Evolutionary conservation across 306 rosid species (phyloP).

Genomic region (Casuarina glauca): DNA sequence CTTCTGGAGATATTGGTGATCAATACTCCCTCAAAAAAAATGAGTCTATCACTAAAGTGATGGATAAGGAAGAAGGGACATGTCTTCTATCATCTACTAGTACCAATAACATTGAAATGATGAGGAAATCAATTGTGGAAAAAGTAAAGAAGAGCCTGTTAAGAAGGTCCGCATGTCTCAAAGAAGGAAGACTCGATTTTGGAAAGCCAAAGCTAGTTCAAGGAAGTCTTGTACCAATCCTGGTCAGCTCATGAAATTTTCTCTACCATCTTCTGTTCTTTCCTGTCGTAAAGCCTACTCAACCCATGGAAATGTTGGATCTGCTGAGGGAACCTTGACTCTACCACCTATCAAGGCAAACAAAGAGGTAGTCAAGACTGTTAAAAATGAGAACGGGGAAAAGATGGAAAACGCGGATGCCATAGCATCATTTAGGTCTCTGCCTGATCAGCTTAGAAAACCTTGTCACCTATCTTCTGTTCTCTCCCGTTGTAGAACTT

Average conservation of each 20-base stretch:
- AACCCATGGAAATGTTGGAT: conserved; percentile 13
- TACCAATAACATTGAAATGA: conserved; percentile 21
- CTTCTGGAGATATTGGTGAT: conserved; percentile 29
- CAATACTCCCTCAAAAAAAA: conserved; percentile 26
- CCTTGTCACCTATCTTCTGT: conserved; percentile 39
- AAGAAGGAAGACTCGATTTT: conserved; percentile 36
- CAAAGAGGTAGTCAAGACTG: conserved; percentile 13
- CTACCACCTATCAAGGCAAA: conserved; percentile 29
- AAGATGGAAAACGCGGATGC: conserved; percentile 23
- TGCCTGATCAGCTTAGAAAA: conserved; percentile 11
- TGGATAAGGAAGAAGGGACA: conserved; percentile 31
- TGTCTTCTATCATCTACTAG: conserved; percentile 8
- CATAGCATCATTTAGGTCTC: conserved; percentile 16
- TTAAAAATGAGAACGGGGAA: conserved; percentile 23
- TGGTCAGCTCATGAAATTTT: conserved; percentile 26
- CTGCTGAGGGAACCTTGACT: conserved; percentile 27
- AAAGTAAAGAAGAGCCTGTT: conserved; percentile 34
- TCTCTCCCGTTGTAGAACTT: conserved; percentile 47
- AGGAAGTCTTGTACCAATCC: conserved; percentile 1
- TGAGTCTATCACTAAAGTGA: conserved; percentile 33
- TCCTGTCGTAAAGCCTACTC: conserved; percentile 30
- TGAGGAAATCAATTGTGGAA: conserved; percentile 20
- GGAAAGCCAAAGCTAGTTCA: conserved; percentile 30
- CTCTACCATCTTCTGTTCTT: conserved; percentile 32
- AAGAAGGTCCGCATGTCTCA: conserved; percentile 30